Percentiles rank a stretch among this genome's conserved stretches.
phyloP scores from a whole-genome alignment of 75 land plant genomes.

The Azolla pinnata region DNA sequence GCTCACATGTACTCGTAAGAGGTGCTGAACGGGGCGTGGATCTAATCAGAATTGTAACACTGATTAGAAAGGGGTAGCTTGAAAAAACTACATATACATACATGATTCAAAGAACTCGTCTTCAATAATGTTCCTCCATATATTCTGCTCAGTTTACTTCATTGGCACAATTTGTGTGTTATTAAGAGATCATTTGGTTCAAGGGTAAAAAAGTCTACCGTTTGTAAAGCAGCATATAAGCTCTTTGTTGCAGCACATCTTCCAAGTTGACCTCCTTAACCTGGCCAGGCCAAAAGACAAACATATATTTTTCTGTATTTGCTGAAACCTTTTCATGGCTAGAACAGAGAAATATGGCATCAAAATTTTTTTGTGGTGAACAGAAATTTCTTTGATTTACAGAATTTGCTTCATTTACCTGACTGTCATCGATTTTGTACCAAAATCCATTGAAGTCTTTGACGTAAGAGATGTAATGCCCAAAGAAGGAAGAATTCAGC shows the following conservation, averaged over 20 bases:
- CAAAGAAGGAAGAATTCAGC: slow-evolving; percentile 93
- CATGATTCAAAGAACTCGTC: too few relatives aligned
- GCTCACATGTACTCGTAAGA: too few relatives aligned
- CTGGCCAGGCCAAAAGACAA: slow-evolving; percentile 32
- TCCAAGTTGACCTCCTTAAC: slow-evolving; percentile 70
- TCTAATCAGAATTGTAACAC: too few relatives aligned
- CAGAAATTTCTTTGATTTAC: neutral
- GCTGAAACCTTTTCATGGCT: too few relatives aligned
- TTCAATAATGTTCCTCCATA: too few relatives aligned
- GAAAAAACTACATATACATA: too few relatives aligned
- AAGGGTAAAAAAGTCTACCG: too few relatives aligned
- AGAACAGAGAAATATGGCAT: neutral
- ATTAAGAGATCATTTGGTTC: too few relatives aligned
- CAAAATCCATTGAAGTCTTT: slow-evolving; percentile 62
- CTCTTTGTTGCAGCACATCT: slow-evolving; percentile 53
- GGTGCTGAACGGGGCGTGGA: too few relatives aligned
- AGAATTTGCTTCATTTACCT: slow-evolving; percentile 37
- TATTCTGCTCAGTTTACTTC: too few relatives aligned
- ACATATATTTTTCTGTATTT: neutral
- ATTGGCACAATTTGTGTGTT: too few relatives aligned
- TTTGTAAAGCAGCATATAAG: slow-evolving; percentile 84
- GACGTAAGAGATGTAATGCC: slow-evolving; percentile 83
- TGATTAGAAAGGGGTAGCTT: too few relatives aligned
- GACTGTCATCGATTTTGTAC: slow-evolving; percentile 85
- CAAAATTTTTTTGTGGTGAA: neutral